Evolutionary conservation across 805 yeast genomes (phyloP), one percentile per base, ranked within the genome.

Genomic region (Cyberlindnera xylosilytica): DNA sequence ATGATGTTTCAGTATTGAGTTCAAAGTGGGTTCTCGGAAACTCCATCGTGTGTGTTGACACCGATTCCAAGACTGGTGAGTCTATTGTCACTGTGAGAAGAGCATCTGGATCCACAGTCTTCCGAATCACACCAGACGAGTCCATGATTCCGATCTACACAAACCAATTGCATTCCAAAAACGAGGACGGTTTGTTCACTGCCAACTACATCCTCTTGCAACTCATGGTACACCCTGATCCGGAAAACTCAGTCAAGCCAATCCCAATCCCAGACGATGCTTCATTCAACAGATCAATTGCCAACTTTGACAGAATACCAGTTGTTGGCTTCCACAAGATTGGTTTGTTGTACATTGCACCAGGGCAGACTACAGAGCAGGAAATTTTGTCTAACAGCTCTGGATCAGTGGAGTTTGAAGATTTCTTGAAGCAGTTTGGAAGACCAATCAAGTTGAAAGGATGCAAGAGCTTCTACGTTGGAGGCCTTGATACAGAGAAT

Each of bases 271-370:
- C 74, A 6, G 83, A 78, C 40, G 57, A 72, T 61, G 48, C 70
- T 13, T 48, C 69, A 57, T 60, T 70, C 13, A 52, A 57, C 2
- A 68, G 85, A 23, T 85, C 90, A 0, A 56, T 88, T 16, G 60
- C 73, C 6, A 70, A 79, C 15, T 68, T 88, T 45, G 96, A 87
- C 53, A 64, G 89, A 15, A 78, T 85, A 1, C 95, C 96, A 0
- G 79, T 82, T 6, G 83, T 84, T 4, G 85, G 82, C 35, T 82
- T 81, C 52, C 87, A 82, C 60, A 88, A 87, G 57, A 74, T 84
- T 30, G 96, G 96, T 1, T 66, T 88, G 17, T 54, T 88, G 17
- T 88, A 87, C 57, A 77, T 87, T 51, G 91, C 79, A 0, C 80
- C 78, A 1, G 76, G 76, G 9, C 96, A 88, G 58, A 57, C 58